Evolutionary conservation across 129 eudicot genomes (phyloP).

Genomic region (Solidago caesia): DNA sequence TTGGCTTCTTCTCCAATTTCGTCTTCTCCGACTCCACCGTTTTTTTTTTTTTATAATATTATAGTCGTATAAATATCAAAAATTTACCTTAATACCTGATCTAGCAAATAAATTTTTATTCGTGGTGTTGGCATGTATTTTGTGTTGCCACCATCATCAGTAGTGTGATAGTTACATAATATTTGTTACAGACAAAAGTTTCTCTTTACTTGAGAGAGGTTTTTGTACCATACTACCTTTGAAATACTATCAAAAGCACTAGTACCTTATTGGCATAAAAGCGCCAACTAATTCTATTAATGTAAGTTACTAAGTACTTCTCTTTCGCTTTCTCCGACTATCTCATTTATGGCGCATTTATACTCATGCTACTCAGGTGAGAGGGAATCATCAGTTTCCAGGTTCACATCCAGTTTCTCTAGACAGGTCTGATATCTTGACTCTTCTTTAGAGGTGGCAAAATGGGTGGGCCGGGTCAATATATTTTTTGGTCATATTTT

Average conservation of each 20-base stretch:
- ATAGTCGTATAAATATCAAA: too few relatives aligned
- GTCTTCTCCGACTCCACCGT: too few relatives aligned
- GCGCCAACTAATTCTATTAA: not conserved
- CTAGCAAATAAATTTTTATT: too few relatives aligned
- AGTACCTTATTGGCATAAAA: not conserved
- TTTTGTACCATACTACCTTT: not conserved
- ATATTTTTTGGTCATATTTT: not conserved
- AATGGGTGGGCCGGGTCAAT: too few relatives aligned
- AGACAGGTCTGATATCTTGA: constrained; percentile 57
- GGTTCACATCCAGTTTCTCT: constrained; percentile 99
- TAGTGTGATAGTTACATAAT: too few relatives aligned
- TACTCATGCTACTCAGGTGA: constrained; percentile 52
- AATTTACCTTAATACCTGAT: too few relatives aligned
- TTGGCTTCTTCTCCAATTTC: too few relatives aligned
- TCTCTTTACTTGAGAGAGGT: not conserved
- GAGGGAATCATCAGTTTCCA: constrained; percentile 82
- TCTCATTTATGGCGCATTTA: constrained; percentile 18
- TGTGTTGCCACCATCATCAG: too few relatives aligned
- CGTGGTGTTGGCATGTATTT: too few relatives aligned
- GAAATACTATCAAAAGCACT: too few relatives aligned
- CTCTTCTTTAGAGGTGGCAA: not conserved
- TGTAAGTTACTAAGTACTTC: not conserved
- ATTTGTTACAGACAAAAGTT: not conserved
- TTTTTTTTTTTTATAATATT: too few relatives aligned
- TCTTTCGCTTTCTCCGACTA: not conserved